Evolutionary conservation across 805 yeast species (phyloP).

Genomic region (Saturnispora silvae): DNA sequence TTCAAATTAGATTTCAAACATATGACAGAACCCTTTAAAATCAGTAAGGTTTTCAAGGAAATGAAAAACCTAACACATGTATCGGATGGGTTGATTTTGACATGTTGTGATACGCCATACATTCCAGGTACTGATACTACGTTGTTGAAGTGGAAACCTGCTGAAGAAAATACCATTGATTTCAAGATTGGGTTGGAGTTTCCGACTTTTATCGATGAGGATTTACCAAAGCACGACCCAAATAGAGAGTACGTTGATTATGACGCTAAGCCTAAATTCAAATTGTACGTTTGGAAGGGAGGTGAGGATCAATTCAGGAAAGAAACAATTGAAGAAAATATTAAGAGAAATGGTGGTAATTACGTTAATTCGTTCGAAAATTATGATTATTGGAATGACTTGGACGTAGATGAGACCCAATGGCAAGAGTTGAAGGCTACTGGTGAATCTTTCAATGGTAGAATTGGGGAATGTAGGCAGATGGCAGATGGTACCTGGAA

Average conservation of each 20-base stretch:
- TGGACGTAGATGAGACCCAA: conserved; percentile 55
- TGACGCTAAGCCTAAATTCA: conserved; percentile 64
- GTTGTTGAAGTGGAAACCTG: conserved; percentile 93
- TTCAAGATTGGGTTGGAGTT: conserved; percentile 62
- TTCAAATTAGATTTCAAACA: conserved; percentile 79
- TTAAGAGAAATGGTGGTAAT: conserved; percentile 24
- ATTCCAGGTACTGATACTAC: conserved; percentile 80
- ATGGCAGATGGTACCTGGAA: conserved; percentile 67
- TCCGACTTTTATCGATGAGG: conserved; percentile 48
- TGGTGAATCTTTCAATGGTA: conserved; percentile 76
- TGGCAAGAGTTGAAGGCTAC: conserved; percentile 67
- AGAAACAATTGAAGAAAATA: conserved; percentile 29
- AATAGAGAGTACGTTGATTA: conserved; percentile 69
- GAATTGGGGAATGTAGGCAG: conserved; percentile 78
- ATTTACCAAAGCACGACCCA: conserved; percentile 54
- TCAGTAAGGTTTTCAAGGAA: conserved; percentile 63
- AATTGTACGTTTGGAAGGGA: conserved; percentile 74
- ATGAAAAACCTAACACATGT: conserved; percentile 71
- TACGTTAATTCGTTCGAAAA: conserved; percentile 26
- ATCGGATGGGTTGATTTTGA: conserved; percentile 88
- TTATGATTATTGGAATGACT: conserved; percentile 57
- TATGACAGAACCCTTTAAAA: conserved; percentile 75
- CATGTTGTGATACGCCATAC: conserved; percentile 84
- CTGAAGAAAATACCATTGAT: conserved; percentile 89
- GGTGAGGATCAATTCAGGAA: conserved; percentile 22